A percentile compares a stretch with the other conserved stretches of the same genome.
These are phyloP conservation scores for Theileria sp. DNA, from an alignment of 169 alveolate genomes.

Conservation along the genomic window DNA sequence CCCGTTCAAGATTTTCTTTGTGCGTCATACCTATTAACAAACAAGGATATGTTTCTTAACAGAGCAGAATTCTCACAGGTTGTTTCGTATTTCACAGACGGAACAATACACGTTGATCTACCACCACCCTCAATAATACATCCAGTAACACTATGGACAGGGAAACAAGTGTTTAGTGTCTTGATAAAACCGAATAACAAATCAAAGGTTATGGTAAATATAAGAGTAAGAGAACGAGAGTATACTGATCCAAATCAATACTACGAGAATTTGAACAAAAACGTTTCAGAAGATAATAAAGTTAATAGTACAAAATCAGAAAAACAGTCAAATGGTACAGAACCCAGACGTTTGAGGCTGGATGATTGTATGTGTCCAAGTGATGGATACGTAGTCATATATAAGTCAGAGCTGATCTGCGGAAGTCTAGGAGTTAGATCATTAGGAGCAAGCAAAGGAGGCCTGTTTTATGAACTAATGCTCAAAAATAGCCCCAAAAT, in stretches of 20 bases:
- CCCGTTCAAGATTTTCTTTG: constrained; percentile 92
- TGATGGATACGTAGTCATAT: constrained; percentile 95
- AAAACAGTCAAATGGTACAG: background rate
- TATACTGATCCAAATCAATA: constrained; percentile 50
- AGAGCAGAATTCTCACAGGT: constrained; percentile 88
- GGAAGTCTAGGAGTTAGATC: constrained; percentile 95
- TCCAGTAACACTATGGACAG: constrained; percentile 98
- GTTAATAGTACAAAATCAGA: background rate
- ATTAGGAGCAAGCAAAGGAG: constrained; percentile 87
- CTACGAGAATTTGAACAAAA: background rate
- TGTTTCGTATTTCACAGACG: constrained; percentile 92
- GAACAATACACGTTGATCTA: constrained; percentile 78
- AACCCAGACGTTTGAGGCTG: background rate
- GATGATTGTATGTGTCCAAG: constrained; percentile 69
- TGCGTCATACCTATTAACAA: constrained; percentile 90
- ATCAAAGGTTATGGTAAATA: constrained; percentile 81
- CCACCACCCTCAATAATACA: constrained; percentile 93
- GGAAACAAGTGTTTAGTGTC: constrained; percentile 92
- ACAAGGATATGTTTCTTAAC: constrained; percentile 91
- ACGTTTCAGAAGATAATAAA: background rate
- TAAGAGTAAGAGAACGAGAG: constrained; percentile 87
- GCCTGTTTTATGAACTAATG: constrained; percentile 89
- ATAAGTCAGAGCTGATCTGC: constrained; percentile 91
- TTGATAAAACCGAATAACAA: constrained; percentile 91
- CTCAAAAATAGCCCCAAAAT: constrained; percentile 87